These are phyloP conservation scores for Talaromyces sp. DNA, from an alignment of 2,329 filamentous ascomycete genomes.

Conservation along the genomic window DNA sequence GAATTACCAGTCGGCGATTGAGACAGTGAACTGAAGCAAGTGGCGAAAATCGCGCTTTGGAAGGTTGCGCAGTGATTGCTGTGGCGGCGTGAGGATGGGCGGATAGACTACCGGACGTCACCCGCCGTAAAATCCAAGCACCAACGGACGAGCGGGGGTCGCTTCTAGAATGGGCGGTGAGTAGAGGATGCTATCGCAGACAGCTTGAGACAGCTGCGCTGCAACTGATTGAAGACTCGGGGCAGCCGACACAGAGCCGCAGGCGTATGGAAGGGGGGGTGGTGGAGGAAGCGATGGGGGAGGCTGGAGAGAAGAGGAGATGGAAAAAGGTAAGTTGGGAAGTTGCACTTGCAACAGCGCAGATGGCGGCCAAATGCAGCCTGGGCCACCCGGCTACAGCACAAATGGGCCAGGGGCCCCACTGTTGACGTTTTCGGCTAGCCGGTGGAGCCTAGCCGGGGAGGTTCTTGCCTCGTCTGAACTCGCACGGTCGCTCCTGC, in stretches of 20 bases:
- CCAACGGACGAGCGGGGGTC: neutral
- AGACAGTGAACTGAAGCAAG: neutral
- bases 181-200: neutral
- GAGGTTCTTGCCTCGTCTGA: neutral
- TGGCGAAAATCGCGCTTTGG: neutral
- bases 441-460: slow-evolving; percentile 3
- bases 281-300: slow-evolving; percentile 13
- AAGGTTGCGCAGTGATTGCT: neutral
- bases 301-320: slow-evolving; percentile 1
- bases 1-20: neutral
- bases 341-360: neutral
- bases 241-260: slow-evolving; percentile 1
- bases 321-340: slow-evolving; percentile 7
- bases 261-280: slow-evolving; percentile 9
- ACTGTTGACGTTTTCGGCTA: neutral
- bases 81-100: neutral
- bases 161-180: neutral
- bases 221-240: neutral
- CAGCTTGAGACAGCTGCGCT: neutral
- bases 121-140: neutral
- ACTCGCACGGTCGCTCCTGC: neutral
- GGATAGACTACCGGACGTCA: slow-evolving; percentile 7
- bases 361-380: neutral
- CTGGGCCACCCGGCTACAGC: neutral
- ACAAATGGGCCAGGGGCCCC: neutral